phyloP scores from a whole-genome alignment of 148 eudicot species.

The Rhododendron vialii region DNA sequence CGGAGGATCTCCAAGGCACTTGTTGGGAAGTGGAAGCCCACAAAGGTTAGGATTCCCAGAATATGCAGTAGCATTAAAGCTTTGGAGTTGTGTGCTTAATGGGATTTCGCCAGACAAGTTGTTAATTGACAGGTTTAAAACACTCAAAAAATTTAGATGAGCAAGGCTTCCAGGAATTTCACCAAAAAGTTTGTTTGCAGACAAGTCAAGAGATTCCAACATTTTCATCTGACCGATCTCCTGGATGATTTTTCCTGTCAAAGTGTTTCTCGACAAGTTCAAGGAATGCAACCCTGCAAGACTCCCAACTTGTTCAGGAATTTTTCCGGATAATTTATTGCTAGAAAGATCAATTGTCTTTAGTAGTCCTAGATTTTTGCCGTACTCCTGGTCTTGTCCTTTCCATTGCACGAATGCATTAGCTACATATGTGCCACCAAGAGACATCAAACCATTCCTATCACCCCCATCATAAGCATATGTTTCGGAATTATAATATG shows the following conservation, averaged over 20 bases:
- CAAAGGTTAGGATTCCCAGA: no score
- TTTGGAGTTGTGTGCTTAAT: not conserved
- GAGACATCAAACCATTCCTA: no score
- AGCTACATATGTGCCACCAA: no score
- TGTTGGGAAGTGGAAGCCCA: no score
- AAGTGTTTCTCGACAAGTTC: not conserved
- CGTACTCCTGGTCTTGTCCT: no score
- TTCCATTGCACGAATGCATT: no score
- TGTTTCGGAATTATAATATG: no score
- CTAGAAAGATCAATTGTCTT: not conserved
- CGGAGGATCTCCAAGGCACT: no score
- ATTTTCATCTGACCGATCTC: conserved; percentile 10
- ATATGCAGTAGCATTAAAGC: not conserved
- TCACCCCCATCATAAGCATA: no score
- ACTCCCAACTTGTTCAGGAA: not conserved
- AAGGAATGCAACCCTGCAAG: not conserved
- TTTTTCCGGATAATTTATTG: not conserved
- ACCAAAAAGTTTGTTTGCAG: conserved; percentile 16
- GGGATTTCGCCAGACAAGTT: not conserved
- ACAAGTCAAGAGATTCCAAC: conserved; percentile 24
- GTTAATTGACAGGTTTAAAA: conserved; percentile 23
- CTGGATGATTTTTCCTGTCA: not conserved
- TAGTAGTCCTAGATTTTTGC: no score
- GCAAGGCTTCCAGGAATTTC: conserved; percentile 22
- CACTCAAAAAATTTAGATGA: conserved; percentile 10